phyloP scores from a whole-genome alignment of 176 grass and related monocot genomes.

The Hordeum marinum region DNA sequence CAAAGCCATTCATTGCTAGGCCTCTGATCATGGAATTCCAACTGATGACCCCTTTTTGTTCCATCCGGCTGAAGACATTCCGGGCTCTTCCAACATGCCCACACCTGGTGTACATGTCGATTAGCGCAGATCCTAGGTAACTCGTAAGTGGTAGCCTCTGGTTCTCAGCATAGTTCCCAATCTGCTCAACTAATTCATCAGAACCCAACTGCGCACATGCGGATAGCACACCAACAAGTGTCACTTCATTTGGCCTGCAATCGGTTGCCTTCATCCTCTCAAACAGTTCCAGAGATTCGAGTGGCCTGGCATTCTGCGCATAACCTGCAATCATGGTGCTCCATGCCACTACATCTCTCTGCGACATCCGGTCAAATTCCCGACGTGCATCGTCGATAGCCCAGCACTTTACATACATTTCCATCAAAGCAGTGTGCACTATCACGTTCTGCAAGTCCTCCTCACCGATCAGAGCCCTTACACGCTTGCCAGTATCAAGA shows the following conservation, averaged over 20 bases:
- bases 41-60: slow-evolving; percentile 60
- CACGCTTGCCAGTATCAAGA: slow-evolving; percentile 42
- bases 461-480: slow-evolving; percentile 35
- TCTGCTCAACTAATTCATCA: slow-evolving; percentile 54
- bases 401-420: slow-evolving; percentile 79
- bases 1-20: slow-evolving; percentile 69
- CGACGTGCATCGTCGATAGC: slow-evolving; percentile 63
- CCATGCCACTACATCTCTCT: slow-evolving; percentile 79
- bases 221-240: slow-evolving; percentile 68
- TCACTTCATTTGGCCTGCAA: slow-evolving; percentile 81
- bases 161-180: slow-evolving; percentile 63
- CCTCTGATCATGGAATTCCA: slow-evolving; percentile 93
- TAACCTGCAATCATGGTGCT: slow-evolving; percentile 84
- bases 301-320: slow-evolving; percentile 66
- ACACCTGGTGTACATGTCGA: slow-evolving; percentile 77
- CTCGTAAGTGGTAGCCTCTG: slow-evolving; percentile 41
- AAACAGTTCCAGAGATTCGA: slow-evolving; percentile 70
- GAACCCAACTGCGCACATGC: slow-evolving; percentile 66
- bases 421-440: slow-evolving; percentile 70
- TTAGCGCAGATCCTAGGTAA: slow-evolving; percentile 60
- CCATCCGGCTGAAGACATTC: slow-evolving; percentile 55
- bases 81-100: slow-evolving; percentile 60
- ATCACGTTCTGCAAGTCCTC: slow-evolving; percentile 57
- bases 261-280: slow-evolving; percentile 60
- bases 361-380: slow-evolving; percentile 61